Percentiles rank a stretch among this genome's conserved stretches.
Evolutionary conservation across 805 yeast genomes (phyloP).

Genomic region (Wickerhamiella australiensis): DNA sequence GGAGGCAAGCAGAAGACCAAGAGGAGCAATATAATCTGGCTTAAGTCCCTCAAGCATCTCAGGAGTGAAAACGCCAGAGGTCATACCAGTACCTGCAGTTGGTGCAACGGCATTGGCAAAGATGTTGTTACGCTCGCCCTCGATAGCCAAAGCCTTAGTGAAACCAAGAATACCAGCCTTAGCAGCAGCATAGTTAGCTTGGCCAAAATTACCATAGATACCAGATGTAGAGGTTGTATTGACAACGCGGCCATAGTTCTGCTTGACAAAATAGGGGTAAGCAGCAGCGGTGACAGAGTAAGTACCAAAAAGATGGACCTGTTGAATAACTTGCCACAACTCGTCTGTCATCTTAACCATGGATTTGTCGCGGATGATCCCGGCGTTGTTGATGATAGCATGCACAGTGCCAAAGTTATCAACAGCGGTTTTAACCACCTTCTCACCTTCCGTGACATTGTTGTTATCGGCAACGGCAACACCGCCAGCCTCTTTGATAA

Average conservation of each 20-base stretch:
- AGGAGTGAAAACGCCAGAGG: slow-evolving; percentile 69
- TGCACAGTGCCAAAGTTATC: slow-evolving; percentile 73
- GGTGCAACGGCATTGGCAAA: slow-evolving; percentile 82
- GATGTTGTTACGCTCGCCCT: slow-evolving; percentile 71
- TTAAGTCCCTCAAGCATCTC: slow-evolving; percentile 73
- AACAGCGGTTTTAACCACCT: slow-evolving; percentile 65
- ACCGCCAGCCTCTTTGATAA: slow-evolving; percentile 61
- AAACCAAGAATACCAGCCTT: slow-evolving; percentile 81
- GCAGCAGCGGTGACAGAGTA: slow-evolving; percentile 74
- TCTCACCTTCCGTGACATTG: slow-evolving; percentile 70
- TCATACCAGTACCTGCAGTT: slow-evolving; percentile 97
- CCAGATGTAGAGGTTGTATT: slow-evolving; percentile 94
- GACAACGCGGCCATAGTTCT: slow-evolving; percentile 68
- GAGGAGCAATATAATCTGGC: slow-evolving; percentile 83
- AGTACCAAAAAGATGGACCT: slow-evolving; percentile 75
- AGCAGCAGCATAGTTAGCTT: slow-evolving; percentile 90
- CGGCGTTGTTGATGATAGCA: slow-evolving; percentile 84
- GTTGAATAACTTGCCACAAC: slow-evolving; percentile 71
- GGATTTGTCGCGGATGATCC: slow-evolving; percentile 81
- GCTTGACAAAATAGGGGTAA: slow-evolving; percentile 79
- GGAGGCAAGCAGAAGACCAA: slow-evolving; percentile 66
- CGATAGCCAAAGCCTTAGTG: slow-evolving; percentile 75
- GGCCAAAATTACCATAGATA: slow-evolving; percentile 95
- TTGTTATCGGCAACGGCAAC: slow-evolving; percentile 73
- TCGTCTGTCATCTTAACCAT: slow-evolving; percentile 71